Evolutionary conservation across 768 basidiomycete species (phyloP), one percentile per base, ranked within the genome.

Genomic region (Mycena epipterygia): DNA sequence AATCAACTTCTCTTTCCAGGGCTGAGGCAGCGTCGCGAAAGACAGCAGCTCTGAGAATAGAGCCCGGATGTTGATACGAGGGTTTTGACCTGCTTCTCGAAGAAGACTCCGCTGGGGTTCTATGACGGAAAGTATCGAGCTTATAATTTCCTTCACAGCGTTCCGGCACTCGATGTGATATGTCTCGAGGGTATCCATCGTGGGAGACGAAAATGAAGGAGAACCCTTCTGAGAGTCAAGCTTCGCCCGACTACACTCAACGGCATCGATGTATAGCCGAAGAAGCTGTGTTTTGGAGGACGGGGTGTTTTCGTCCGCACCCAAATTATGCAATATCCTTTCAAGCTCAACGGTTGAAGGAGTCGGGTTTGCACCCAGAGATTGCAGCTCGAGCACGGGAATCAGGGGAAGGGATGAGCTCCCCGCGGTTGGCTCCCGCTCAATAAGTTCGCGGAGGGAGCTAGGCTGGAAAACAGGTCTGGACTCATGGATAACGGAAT

Each of bases 21-120:
- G 27, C 1, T 59, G 27, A 2, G 77, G 44, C 25, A 81, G 56
- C 8, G 2, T 19, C 4, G 33, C 71, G 0, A 37, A 25, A 5
- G 78, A 77, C 8, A 75, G 71, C 39, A 16, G 76, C 78, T 12
- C 80, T 76, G 48, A 86, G 75, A 86, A 74, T 21, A 86, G 76
- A 3, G 73, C 56, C 49, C 74, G 74, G 3, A 75, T 29, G 5
- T 82, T 81, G 21, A 83, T 58, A 5, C 80, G 77, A 17, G 85
- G 86, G 51, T 33, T 14, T 46, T 73, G 37, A 4, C 52, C 48
- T 32, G 60, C 46, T 49, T 62, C 44, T 23, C 48, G 56, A 57
- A 39, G 46, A 51, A 62, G 48, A 39, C 25, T 37, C n/a, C 48
- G n/a, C 5, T 51, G 46, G 33, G 48, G 35, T 62, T 51, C 23